Conservation (phyloP, 83 land plant species). For the Thuja plicata region DNA sequence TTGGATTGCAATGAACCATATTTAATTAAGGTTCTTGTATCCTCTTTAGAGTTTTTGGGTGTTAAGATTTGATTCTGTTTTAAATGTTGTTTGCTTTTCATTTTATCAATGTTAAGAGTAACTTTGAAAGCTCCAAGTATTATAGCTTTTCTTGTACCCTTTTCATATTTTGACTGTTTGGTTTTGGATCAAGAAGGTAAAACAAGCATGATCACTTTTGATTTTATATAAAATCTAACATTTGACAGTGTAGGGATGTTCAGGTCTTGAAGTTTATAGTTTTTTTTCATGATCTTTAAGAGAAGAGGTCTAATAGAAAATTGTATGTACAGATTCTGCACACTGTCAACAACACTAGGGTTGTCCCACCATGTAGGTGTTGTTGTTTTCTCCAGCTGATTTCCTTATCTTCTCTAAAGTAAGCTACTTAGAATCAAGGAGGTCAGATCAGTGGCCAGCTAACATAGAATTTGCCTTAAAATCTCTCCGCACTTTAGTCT, state of each 20-base stretch:
- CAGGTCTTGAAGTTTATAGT: background rate
- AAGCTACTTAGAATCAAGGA: too few species aligned
- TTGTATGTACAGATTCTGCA: background rate
- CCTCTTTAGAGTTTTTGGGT: too few species aligned
- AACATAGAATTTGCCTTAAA: too few species aligned
- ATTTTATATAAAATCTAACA: background rate
- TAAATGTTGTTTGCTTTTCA: background rate
- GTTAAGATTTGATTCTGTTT: background rate
- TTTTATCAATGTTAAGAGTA: too few species aligned
- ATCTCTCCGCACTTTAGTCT: too few species aligned
- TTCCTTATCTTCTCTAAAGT: too few species aligned
- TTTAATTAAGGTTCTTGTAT: background rate
- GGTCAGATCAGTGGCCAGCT: too few species aligned
- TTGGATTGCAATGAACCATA: background rate
- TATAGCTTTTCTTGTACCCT: background rate
- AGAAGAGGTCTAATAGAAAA: background rate
- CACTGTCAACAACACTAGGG: background rate
- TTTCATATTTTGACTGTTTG: background rate
- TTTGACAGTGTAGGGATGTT: background rate
- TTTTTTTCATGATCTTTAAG: background rate
- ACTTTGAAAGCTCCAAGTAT: background rate
- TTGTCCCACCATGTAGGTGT: background rate
- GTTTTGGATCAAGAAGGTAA: background rate
- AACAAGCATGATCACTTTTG: background rate
- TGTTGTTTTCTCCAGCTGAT: too few species aligned